A percentile compares a stretch with the other conserved stretches of the same genome.
Evolutionary conservation across 768 basidiomycete genomes (phyloP).

Genomic region (Tylopilus plumbeoviolaceoides): DNA sequence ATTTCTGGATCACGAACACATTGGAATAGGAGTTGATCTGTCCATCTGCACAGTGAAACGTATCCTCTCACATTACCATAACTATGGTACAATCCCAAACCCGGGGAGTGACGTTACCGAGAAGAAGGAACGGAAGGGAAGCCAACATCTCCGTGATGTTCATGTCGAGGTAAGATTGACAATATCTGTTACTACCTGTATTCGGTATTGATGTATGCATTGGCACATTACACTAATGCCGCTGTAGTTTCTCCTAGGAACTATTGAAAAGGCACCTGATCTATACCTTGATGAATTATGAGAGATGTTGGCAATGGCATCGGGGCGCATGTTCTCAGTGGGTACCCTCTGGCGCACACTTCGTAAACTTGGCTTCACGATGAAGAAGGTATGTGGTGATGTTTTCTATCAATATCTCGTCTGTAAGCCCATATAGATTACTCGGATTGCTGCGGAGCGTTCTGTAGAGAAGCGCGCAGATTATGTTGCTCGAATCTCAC

Average conservation of each 20-base stretch:
- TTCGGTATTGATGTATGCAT: not conserved
- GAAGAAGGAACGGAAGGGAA: not conserved
- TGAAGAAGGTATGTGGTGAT: not conserved
- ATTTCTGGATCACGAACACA: not conserved
- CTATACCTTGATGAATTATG: not conserved
- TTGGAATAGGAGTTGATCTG: not conserved
- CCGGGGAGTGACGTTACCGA: not conserved
- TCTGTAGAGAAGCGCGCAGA: not conserved
- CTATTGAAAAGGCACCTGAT: not conserved
- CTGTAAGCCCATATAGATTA: too few relatives aligned
- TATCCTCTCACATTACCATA: not conserved
- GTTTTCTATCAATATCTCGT: not conserved
- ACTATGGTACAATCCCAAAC: not conserved
- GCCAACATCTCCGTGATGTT: not conserved
- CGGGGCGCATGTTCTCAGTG: accelerated
- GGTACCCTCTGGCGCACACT: not conserved
- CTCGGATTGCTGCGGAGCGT: not conserved
- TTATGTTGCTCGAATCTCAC: not conserved
- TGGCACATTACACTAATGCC: too few relatives aligned
- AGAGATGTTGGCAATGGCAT: not conserved
- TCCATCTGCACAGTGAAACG: not conserved
- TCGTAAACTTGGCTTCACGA: not conserved
- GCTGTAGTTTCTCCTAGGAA: not conserved
- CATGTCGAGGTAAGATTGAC: not conserved
- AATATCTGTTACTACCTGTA: too few relatives aligned